phyloP scores from a whole-genome alignment of 1,284 basidiomycete genomes.

The Apiotrichum veenhuisii region DNA sequence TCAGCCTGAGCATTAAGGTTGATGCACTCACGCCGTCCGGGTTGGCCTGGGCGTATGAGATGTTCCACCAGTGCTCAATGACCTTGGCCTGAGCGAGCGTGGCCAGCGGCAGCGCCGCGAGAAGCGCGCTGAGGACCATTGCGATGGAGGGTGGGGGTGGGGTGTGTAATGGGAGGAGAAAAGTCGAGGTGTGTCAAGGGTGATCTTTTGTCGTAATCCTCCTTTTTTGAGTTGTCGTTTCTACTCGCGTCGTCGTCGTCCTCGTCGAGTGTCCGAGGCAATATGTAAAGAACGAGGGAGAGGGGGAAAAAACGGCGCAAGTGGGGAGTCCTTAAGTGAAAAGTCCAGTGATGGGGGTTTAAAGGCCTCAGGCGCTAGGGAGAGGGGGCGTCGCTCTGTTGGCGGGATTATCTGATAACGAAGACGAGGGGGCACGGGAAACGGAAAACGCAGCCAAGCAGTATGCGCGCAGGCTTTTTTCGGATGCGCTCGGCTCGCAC shows the following conservation, averaged over 20 bases:
- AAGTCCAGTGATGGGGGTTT: neutral
- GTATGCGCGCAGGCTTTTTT: conserved; percentile 5
- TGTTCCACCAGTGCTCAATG: conserved; percentile 51
- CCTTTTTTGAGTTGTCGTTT: neutral
- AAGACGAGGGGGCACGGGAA: too few relatives aligned
- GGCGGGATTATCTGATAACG: conserved; percentile 10
- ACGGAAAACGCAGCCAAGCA: neutral
- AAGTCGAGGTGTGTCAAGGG: neutral
- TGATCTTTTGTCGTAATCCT: neutral
- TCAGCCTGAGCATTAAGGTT: neutral
- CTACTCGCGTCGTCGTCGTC: neutral
- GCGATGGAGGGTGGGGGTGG: neutral
- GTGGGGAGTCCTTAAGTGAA: neutral
- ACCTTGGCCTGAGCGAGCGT: conserved; percentile 33
- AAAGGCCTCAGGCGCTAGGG: conserved; percentile 1
- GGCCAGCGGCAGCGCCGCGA: conserved; percentile 21
- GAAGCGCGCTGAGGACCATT: conserved; percentile 17
- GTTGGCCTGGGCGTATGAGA: conserved; percentile 48
- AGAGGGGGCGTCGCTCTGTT: too few relatives aligned
- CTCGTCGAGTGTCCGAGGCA: neutral
- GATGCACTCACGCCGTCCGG: conserved; percentile 49
- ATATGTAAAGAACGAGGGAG: neutral
- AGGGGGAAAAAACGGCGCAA: neutral
- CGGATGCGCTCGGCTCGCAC: neutral
- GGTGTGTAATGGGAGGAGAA: neutral